Evolutionary conservation across 257 asterid species (phyloP).

Genomic region (Pogostemon cablin): DNA sequence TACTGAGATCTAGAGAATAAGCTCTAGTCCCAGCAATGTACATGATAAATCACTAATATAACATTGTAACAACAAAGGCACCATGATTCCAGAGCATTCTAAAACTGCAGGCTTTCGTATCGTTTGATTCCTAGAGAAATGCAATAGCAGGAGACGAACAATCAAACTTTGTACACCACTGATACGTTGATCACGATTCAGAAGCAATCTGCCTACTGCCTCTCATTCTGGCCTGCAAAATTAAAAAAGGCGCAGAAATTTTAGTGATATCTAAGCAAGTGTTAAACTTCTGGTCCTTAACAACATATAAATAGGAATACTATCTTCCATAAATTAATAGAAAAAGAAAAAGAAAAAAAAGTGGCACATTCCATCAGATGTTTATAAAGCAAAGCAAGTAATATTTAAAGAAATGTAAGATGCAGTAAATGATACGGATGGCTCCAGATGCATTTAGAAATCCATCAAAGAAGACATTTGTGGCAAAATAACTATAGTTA

Average conservation of each 20-base stretch:
- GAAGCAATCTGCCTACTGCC: slow-evolving; percentile 17
- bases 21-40: not conserved
- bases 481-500: not conserved
- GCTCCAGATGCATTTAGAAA: not conserved
- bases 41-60: slow-evolving; percentile 21
- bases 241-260: not conserved
- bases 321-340: not conserved
- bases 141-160: too few species aligned
- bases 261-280: not conserved
- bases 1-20: not conserved
- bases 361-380: not conserved
- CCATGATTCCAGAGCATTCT: not conserved
- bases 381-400: slow-evolving; percentile 4
- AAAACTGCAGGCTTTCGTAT: not conserved
- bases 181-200: slow-evolving; percentile 12
- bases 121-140: not conserved
- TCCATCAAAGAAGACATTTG: not conserved
- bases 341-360: too few species aligned
- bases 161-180: slow-evolving; percentile 10
- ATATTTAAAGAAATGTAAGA: too few species aligned
- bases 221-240: slow-evolving; percentile 36
- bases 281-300: not conserved
- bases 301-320: too few species aligned
- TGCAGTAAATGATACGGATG: not conserved
- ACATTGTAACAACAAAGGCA: not conserved